Evolutionary conservation across 805 yeast species (phyloP).

Genomic region (Metschnikowia borealis): DNA sequence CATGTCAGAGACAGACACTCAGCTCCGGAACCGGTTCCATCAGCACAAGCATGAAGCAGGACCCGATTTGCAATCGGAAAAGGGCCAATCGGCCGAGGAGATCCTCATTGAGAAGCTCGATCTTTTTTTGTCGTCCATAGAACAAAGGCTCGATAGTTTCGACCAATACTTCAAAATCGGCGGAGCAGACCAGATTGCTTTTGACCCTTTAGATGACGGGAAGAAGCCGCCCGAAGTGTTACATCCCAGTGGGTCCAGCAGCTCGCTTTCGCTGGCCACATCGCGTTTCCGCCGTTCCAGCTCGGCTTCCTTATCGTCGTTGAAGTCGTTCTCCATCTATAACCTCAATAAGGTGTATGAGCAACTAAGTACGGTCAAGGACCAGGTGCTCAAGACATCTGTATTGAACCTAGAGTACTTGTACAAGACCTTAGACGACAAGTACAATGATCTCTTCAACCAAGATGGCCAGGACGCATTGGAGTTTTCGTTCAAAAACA

Average conservation of each 20-base stretch:
- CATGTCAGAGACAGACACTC: slow-evolving; percentile 7
- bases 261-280: slow-evolving; percentile 6
- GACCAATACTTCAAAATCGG: slow-evolving; percentile 36
- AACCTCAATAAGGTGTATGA: slow-evolving; percentile 34
- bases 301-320: slow-evolving; percentile 25
- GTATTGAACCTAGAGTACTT: slow-evolving; percentile 37
- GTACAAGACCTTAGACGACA: slow-evolving; percentile 38
- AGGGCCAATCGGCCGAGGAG: slow-evolving; percentile 30
- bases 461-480: slow-evolving; percentile 13
- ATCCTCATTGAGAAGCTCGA: slow-evolving; percentile 38
- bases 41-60: background rate
- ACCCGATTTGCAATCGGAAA: background rate
- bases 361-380: slow-evolving; percentile 32
- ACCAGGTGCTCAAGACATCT: slow-evolving; percentile 34
- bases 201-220: slow-evolving; percentile 12
- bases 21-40: slow-evolving; percentile 12
- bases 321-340: slow-evolving; percentile 29
- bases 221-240: slow-evolving; percentile 2
- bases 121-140: slow-evolving; percentile 40
- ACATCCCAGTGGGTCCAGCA: background rate
- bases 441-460: slow-evolving; percentile 35
- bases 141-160: slow-evolving; percentile 36
- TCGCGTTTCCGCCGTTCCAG: slow-evolving; percentile 21
- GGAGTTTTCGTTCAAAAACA: background rate
- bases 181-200: slow-evolving; percentile 7